phyloP scores from a whole-genome alignment of 176 grass and related monocot genomes.

The Aechmea fasciata region DNA sequence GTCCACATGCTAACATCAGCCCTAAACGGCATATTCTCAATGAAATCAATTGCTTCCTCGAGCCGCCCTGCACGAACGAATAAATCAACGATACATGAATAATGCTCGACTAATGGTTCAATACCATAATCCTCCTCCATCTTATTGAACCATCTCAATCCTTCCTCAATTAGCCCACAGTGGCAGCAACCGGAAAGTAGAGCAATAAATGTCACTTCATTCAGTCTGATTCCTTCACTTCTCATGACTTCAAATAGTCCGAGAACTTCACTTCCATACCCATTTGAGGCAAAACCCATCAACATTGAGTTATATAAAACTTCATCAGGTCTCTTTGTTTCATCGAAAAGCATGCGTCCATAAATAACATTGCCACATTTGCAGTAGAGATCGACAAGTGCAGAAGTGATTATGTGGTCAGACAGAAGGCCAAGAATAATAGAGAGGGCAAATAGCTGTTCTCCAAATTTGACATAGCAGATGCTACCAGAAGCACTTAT shows the following conservation, averaged over 20 bases:
- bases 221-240: conserved; percentile 31
- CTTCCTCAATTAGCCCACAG: conserved; percentile 47
- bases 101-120: conserved; percentile 50
- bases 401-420: conserved; percentile 34
- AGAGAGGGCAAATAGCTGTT: conserved; percentile 49
- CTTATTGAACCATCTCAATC: conserved; percentile 50
- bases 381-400: conserved; percentile 67
- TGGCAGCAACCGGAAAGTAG: conserved; percentile 69
- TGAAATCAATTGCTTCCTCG: conserved; percentile 62
- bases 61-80: conserved; percentile 54
- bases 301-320: conserved; percentile 72
- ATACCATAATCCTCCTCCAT: conserved; percentile 46
- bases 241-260: conserved; percentile 38
- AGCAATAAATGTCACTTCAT: conserved; percentile 45
- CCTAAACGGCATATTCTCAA: conserved; percentile 63
- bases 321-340: conserved; percentile 22
- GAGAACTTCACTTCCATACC: conserved; percentile 50
- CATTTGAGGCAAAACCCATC: conserved; percentile 63
- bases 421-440: conserved; percentile 32
- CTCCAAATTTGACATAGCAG: conserved; percentile 49
- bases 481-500: conserved; percentile 57
- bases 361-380: conserved; percentile 47
- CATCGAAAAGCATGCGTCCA: conserved; percentile 39
- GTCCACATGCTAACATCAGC: conserved; percentile 53
- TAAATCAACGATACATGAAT: conserved; percentile 45